Base-by-base conservation (phyloP, 352 stramenopile genomes). In the Globisporangium takayamanum region DNA sequence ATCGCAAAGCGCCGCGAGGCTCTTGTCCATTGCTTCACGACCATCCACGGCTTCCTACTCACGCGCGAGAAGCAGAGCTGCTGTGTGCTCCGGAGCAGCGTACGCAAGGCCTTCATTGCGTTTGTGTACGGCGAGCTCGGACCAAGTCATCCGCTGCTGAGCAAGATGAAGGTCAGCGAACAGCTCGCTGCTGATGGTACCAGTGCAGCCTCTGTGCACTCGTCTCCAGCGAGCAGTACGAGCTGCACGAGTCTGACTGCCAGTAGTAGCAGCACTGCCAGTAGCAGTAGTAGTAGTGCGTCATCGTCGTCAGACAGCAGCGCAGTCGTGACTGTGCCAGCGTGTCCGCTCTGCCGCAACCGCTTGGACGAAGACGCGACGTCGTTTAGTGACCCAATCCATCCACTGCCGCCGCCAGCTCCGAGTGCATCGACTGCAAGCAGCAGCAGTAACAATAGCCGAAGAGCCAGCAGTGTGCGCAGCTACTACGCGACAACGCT, bases 51-150 rank as follows among this genome's bases (percentile, higher is more conserved):
- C 5, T 60, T 60, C 45, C 37, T 67, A 12, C 50, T 56, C 36
- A 64, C 46, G 12, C 54, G 50, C 20, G 56, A 65, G 51, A 67
- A 67, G 56, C 57, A 67, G 15, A 44, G 28, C 37, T 67, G 61
- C 28, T 22, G 28, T 8, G 47, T 67, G 14, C 28, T 67, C 3
- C 33, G 28, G 16, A 44, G n/a, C n/a, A 59, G 22, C 22, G 55
- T 67, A 28, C 30, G 47, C 30, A 53, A 53, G 36, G 55, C 55
- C 20, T 44, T 62, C 39, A 59, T 22, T 8, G n/a, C 47, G 5
- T 57, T 63, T 15, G 54, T 66, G 20, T 55, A 52, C 15, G 55
- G 42, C 16, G 60, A 66, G 36, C 25, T 61, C 20, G 46, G 55
- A 2, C 46, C 45, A 16, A 60, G 22, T 39, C 55, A 60, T 6